Base-by-base conservation (phyloP, 2,329 filamentous ascomycete genomes). In the Aspergillus proliferans region DNA sequence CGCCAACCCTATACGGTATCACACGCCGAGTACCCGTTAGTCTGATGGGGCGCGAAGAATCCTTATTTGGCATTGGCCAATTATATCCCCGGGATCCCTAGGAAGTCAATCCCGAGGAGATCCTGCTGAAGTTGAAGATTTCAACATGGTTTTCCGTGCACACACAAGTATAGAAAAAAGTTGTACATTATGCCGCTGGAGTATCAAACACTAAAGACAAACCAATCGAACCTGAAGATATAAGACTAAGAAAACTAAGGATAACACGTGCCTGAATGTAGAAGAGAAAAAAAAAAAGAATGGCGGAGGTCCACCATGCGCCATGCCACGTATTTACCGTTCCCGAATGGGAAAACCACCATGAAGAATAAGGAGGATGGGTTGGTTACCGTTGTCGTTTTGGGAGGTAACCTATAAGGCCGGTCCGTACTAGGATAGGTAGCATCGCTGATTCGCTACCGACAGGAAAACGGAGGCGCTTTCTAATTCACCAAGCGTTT, bases 401-500 rank as follows among this genome's bases (percentile, higher is more conserved):
- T 12, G 38, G 38, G 19, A 40, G 15, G 19, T 10, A 40, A 22
- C 38, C 38, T 19, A 40, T 40, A 6, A 40, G 5, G 38, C 38
- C 38, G 18, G 38, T 19, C 9, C 18, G 38, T 19, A 40, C 38
- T 15, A 21, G 18, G 10, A 40, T 21, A 21, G n/a, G n/a, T 40
- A 21, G 19, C 38, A 19, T 40, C 9, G 3, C 18, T 12, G 10
- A 21, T 21, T 40, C 38, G 18, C 38, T 40, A 40, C 38, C 18
- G 19, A 21, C 12, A 40, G 8, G 38, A 2, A 40, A 19, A 21
- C 6, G 10, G 18, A 40, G 15, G 24, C 14, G 14, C 7, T 9
- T 10, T 41, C 30, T 36, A 41, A 45, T 56, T 57, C 67, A 93
- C 88, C 88, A 93, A 40, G 87, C 86, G 72, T 91, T 91, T 53